Percentiles rank a stretch among this genome's conserved stretches.
Evolutionary conservation across 257 asterid genomes (phyloP).

Genomic region (Capsicum baccatum): DNA sequence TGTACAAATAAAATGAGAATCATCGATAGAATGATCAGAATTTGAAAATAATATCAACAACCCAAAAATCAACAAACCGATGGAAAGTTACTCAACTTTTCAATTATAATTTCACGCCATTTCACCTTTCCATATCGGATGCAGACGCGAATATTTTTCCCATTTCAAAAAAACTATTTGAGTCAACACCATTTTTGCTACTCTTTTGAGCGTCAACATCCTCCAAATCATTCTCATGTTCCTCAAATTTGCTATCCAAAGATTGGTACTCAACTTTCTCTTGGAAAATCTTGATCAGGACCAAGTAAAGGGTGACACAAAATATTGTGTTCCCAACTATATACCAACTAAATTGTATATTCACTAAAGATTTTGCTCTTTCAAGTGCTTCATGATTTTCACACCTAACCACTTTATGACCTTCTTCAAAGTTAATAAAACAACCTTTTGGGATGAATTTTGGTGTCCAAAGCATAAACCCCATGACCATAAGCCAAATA

Average conservation of each 20-base stretch:
- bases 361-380: constrained; percentile 77
- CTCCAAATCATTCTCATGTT: constrained; percentile 34
- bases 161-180: constrained; percentile 47
- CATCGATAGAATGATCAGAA: not conserved
- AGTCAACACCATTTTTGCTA: constrained; percentile 33
- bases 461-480: constrained; percentile 83
- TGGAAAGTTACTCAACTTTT: not conserved
- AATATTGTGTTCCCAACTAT: constrained; percentile 48
- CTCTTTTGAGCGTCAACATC: constrained; percentile 69
- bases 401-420: constrained; percentile 59
- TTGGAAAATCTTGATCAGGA: constrained; percentile 38
- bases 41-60: not conserved
- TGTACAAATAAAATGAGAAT: not conserved
- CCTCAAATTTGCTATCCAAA: constrained; percentile 42
- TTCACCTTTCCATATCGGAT: constrained; percentile 54
- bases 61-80: not conserved
- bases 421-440: constrained; percentile 47
- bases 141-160: constrained; percentile 39
- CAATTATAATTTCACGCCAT: not conserved
- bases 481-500: constrained; percentile 73
- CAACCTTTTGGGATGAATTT: constrained; percentile 56
- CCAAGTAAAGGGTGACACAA: constrained; percentile 49
- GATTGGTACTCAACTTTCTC: constrained; percentile 53
- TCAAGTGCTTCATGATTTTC: constrained; percentile 52
- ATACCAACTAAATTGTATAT: constrained; percentile 67